Percentiles rank a stretch among this genome's conserved stretches.
phyloP scores from a whole-genome alignment of 192 early-diverging fungal species.

The Umbelopsis sp. region DNA sequence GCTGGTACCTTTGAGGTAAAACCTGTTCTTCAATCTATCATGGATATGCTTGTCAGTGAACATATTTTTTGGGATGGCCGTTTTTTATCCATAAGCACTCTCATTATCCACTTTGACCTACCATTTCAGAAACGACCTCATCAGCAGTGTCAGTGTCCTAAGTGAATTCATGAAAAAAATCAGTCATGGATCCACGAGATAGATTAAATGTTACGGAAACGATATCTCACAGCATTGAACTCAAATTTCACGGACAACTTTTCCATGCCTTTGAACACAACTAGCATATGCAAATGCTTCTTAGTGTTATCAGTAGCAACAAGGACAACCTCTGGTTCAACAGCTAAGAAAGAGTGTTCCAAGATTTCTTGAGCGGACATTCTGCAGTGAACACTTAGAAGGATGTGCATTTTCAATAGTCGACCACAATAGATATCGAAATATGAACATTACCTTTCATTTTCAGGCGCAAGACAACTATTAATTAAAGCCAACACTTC shows the following conservation, averaged over 20 bases:
- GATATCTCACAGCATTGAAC: conserved; percentile 59
- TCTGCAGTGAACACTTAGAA: conserved; percentile 21
- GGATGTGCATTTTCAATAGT: background rate
- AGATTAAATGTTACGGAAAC: background rate
- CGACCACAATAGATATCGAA: background rate
- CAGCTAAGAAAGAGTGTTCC: conserved; percentile 56
- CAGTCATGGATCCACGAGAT: background rate
- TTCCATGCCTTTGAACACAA: conserved; percentile 55
- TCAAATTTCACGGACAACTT: conserved; percentile 81
- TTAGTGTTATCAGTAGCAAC: conserved; percentile 47
- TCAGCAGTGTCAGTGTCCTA: conserved; percentile 69
- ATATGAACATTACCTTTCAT: conserved; percentile 31
- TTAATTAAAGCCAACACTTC: conserved; percentile 73
- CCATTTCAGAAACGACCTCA: conserved; percentile 71
- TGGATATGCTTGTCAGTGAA: background rate
- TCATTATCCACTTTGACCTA: conserved; percentile 18
- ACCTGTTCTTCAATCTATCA: conserved; percentile 83
- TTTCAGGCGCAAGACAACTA: conserved; percentile 63
- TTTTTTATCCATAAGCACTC: no score
- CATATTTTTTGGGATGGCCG: background rate
- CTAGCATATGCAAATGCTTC: conserved; percentile 49
- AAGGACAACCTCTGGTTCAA: conserved; percentile 48
- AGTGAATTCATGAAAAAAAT: conserved; percentile 68
- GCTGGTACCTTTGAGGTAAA: conserved; percentile 69
- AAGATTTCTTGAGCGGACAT: conserved; percentile 57